phyloP scores from a whole-genome alignment of 1,284 basidiomycete genomes.

The Tilletia setariae region DNA sequence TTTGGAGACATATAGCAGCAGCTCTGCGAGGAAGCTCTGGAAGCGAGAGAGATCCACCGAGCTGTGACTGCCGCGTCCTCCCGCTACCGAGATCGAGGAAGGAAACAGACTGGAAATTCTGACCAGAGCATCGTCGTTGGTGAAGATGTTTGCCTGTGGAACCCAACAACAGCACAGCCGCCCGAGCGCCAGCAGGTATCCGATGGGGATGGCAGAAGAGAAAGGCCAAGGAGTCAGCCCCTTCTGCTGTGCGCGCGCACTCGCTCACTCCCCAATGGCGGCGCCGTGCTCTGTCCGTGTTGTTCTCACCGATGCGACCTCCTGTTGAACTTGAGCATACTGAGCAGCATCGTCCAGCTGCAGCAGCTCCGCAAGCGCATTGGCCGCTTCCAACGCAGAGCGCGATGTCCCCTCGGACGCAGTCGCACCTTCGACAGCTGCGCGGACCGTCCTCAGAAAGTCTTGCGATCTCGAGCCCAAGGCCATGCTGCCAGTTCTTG shows the following conservation, averaged over 20 bases:
- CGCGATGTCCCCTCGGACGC: not conserved
- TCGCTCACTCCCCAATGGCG: not conserved
- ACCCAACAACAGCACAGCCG: no score
- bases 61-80: no score
- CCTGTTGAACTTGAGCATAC: not conserved
- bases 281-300: not conserved
- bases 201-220: no score
- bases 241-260: not conserved
- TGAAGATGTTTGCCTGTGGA: no score
- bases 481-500: not conserved
- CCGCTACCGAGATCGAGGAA: no score
- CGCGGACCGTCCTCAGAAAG: not conserved
- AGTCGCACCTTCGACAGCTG: not conserved
- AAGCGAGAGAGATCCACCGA: conserved; percentile 11
- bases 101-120: no score
- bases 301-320: not conserved
- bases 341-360: not conserved
- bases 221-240: not conserved
- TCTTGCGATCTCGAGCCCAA: not conserved
- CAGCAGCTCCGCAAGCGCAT: not conserved
- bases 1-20: not conserved
- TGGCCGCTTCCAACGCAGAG: not conserved
- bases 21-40: conserved; percentile 6
- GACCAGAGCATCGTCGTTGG: no score
- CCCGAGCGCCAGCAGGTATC: no score